Base-by-base conservation (phyloP, 225 moss, liverwort and hornwort species). In the Pseudoscleropodium purum region DNA sequence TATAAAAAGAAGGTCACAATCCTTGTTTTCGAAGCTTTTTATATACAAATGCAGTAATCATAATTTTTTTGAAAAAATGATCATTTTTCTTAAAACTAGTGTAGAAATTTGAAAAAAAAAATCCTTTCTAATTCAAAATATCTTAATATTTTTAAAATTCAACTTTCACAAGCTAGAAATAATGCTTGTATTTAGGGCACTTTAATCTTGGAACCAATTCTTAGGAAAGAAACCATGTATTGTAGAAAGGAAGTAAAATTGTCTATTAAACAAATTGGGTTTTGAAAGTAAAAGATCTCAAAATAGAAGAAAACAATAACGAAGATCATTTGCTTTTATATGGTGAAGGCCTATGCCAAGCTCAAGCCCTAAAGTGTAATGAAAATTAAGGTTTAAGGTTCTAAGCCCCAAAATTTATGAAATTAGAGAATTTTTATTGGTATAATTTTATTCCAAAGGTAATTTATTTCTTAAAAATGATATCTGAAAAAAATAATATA, bases 181-280 rank as follows among this genome's bases (percentile, higher is more conserved):
- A 70, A 24, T 25, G 4, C 15, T 1, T 3, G 1, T 25, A 25
- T 39, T 25, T 15, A 14, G 2, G 2, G 4, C 5, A 39, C 8
- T 70, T 70, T 41, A 70, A 41, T 21, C 25, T 70, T 25, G 5
- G 15, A 0, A 15, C 8, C 0, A 8, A 5, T 70, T 41, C 0
- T 2, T 69, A 24, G 8, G 8, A 26, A 25, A 39, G 25, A 70
- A 26, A 1, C 4, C 9, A 27, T 41, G 15, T 25, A 15, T 41
- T 2, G 5, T 16, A 43, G 5, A 43, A 73, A 26, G 5, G 9
- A 73, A 73, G 7, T 73, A 27, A 73, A 15, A 72, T 41, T 72
- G 41, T 3, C 3, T 15, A 41, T 70, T 14, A 24, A 72, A 26
- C 5, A 41, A 72, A 2, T 41, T 41, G 41, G 9, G 0, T 41